Conservation (phyloP, 768 basidiomycete species). For the Tylopilus vinaceipallidus region DNA sequence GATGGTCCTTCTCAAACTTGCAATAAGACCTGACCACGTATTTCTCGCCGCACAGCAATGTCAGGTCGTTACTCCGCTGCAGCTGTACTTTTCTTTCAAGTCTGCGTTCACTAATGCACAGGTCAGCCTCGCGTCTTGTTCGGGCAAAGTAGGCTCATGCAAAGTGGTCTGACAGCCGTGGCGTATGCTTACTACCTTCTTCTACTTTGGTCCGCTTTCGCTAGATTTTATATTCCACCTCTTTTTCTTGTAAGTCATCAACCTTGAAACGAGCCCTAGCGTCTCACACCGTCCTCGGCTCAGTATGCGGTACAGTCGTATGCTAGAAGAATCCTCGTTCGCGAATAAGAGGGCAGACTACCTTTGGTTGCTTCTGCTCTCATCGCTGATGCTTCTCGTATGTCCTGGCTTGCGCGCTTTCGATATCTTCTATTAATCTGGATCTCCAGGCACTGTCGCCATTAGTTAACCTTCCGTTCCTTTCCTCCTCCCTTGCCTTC, state of each 20-base stretch:
- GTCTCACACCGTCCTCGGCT: background rate
- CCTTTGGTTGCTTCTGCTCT: conserved; percentile 88
- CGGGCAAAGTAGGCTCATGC: conserved; percentile 9
- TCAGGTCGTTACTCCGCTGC: conserved; percentile 84
- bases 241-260: conserved; percentile 98
- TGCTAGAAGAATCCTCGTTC: conserved; percentile 97
- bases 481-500: conserved; percentile 90
- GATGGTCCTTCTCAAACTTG: background rate
- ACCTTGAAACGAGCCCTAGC: no score
- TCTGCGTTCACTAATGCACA: conserved; percentile 80
- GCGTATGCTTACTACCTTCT: conserved; percentile 88
- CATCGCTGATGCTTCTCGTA: conserved; percentile 83
- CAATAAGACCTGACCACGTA: conserved; percentile 3
- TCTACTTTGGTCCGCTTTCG: conserved; percentile 92
- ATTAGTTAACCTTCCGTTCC: conserved; percentile 87
- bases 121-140: conserved; percentile 31
- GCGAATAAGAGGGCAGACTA: conserved; percentile 90
- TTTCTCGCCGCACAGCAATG: conserved; percentile 64
- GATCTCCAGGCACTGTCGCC: conserved; percentile 68
- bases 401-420: conserved; percentile 19
- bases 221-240: conserved; percentile 96
- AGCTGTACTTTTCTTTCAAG: conserved; percentile 91
- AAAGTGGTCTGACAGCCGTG: conserved; percentile 56
- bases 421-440: background rate
- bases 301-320: conserved; percentile 95